Conservation (phyloP, 2,329 filamentous ascomycete genomes). For the Pseudogymnoascus destructans region DNA sequence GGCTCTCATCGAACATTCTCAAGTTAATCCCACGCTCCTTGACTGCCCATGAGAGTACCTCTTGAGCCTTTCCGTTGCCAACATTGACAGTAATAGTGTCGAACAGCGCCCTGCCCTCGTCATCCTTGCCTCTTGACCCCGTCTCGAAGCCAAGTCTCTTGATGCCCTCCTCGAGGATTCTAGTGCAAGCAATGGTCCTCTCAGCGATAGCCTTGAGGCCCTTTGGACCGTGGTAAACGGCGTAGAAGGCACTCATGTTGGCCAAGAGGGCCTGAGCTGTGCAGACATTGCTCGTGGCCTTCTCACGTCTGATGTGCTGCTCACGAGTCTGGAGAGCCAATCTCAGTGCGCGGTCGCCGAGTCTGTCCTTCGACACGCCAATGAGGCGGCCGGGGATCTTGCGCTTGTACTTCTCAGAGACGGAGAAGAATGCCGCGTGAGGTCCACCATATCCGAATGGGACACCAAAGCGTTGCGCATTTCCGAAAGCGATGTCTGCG, state of each 20-base stretch:
- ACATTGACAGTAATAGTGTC: slow-evolving; percentile 65
- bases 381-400: slow-evolving; percentile 87
- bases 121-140: slow-evolving; percentile 40
- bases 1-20: slow-evolving; percentile 44
- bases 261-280: slow-evolving; percentile 87
- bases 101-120: slow-evolving; percentile 50
- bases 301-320: slow-evolving; percentile 91
- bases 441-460: slow-evolving; percentile 86
- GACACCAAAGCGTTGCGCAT: slow-evolving; percentile 80
- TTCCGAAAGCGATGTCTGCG: slow-evolving; percentile 90
- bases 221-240: slow-evolving; percentile 79
- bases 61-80: slow-evolving; percentile 36
- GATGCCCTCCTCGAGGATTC: slow-evolving; percentile 53
- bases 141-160: slow-evolving; percentile 50
- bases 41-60: slow-evolving; percentile 38
- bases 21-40: slow-evolving; percentile 45
- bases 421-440: slow-evolving; percentile 94
- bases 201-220: slow-evolving; percentile 76
- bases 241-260: slow-evolving; percentile 94
- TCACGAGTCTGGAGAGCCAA: slow-evolving; percentile 84
- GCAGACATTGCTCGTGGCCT: slow-evolving; percentile 95
- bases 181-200: slow-evolving; percentile 57
- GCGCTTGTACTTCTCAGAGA: slow-evolving; percentile 80
- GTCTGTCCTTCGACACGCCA: slow-evolving; percentile 80
- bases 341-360: slow-evolving; percentile 68